Base-by-base conservation (phyloP, 1,139 yeast species). In the Suhomyces panamericanus region DNA sequence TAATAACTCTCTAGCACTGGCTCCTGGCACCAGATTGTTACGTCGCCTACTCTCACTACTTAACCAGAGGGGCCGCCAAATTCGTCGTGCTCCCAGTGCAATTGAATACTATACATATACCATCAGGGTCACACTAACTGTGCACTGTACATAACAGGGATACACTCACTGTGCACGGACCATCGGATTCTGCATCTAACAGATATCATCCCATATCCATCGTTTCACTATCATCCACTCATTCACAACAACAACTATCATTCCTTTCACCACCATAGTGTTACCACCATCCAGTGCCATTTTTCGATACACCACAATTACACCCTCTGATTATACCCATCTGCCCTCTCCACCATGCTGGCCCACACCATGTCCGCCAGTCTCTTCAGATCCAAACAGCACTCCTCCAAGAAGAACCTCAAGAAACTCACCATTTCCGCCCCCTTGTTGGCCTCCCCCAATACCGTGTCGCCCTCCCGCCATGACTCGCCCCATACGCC, bases 371-470 rank as follows among this genome's bases (percentile, higher is more conserved):
- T 67, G 72, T 60, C 70, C 3, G 39, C 64, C 7, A 52, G 62
- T 34, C 55, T 68, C 36, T 66, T 69, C 46, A 60, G 58, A 44
- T 58, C 70, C 6, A 66, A 60, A 44, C 66, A 63, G 38, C 47
- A 50, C 46, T 62, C 58, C 44, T 56, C 67, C 10, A 59, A 57
- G 35, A 63, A 59, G 49, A 65, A 62, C 48, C 57, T 69, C 46
- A 67, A 64, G 46, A 59, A 62, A 16, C 50, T 68, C 31, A 52
- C 60, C 13, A 69, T 69, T 22, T 62, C 69, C 35, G 59, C 64
- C 5, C 70, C 70, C 12, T 47, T 61, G n/a, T 38, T 42, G 28
- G 26, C 43, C 11, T 35, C 43, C 4, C 46, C 50, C 20, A 33
- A 8, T 13, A 30, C 24, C 39, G 42, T 15, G 33, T 42, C 44